Percentiles rank a stretch among this genome's conserved stretches.
These are phyloP conservation scores for Vaccinium corymbosum DNA, from an alignment of 148 eudicot genomes.

Conservation along the genomic window DNA sequence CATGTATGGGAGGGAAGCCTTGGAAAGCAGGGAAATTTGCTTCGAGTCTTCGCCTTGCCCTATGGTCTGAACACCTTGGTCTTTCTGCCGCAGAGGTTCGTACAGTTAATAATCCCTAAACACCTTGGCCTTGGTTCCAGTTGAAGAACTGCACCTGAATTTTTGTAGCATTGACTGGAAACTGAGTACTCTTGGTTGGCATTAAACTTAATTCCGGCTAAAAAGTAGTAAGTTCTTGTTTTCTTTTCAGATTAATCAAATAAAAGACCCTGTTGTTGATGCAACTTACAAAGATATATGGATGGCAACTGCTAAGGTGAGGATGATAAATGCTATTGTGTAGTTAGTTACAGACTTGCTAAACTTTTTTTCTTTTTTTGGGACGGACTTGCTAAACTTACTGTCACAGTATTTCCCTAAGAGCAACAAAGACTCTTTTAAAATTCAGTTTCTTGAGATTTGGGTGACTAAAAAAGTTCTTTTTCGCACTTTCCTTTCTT, in stretches of 20 bases:
- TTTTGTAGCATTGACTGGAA: neutral
- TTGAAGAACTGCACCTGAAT: neutral
- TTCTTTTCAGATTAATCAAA: conserved; percentile 46
- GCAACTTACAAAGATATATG: conserved; percentile 91
- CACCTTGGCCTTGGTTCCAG: neutral
- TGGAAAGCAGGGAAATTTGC: conserved; percentile 97
- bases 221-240: neutral
- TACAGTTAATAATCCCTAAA: neutral
- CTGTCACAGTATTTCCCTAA: neutral
- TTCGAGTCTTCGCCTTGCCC: conserved; percentile 75
- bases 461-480: neutral
- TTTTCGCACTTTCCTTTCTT: neutral
- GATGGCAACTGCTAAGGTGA: conserved; percentile 98
- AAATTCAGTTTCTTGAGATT: neutral
- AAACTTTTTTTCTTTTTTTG: neutral
- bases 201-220: neutral
- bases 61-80: conserved; percentile 99
- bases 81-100: conserved; percentile 73
- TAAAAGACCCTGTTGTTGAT: conserved; percentile 81
- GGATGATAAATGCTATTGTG: neutral
- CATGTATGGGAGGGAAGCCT: conserved; percentile 83
- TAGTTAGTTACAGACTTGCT: neutral
- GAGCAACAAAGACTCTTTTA: neutral
- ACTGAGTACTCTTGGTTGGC: neutral
- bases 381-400: neutral